phyloP scores from a whole-genome alignment of 306 rosid genomes.

The Dalbergia cochinchinensis region DNA sequence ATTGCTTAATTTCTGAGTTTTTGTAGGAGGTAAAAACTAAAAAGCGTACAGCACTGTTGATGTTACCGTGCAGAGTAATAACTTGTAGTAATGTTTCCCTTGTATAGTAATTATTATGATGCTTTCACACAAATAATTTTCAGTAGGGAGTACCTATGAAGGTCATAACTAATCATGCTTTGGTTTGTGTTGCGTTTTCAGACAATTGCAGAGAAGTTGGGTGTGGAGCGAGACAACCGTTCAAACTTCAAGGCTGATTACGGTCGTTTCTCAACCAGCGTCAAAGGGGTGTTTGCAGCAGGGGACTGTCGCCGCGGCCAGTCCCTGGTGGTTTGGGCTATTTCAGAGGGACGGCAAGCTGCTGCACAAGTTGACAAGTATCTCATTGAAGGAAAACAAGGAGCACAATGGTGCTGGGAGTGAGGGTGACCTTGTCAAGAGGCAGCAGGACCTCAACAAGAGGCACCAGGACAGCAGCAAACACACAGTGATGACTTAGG shows the following conservation, averaged over 20 bases:
- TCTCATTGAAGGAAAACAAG: conserved; percentile 56
- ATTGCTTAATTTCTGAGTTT: neutral
- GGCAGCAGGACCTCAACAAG: no score
- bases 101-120: neutral
- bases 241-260: conserved; percentile 92
- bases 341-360: conserved; percentile 88
- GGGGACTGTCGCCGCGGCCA: conserved; percentile 98
- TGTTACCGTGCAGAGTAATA: neutral
- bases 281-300: conserved; percentile 81
- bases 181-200: conserved; percentile 43
- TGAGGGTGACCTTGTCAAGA: conserved; percentile 48
- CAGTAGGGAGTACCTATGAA: neutral
- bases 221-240: conserved; percentile 76
- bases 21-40: no score
- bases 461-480: conserved; percentile 53
- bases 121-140: no score
- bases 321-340: no score
- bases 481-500: conserved; percentile 66
- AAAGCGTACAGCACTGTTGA: neutral
- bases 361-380: conserved; percentile 79
- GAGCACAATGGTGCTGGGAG: conserved; percentile 46
- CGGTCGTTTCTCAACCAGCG: conserved; percentile 84
- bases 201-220: conserved; percentile 80
- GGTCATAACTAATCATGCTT: conserved; percentile 8
- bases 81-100: neutral